Conservation (phyloP, 2,329 filamentous ascomycete species). For the Neonectria punicea region DNA sequence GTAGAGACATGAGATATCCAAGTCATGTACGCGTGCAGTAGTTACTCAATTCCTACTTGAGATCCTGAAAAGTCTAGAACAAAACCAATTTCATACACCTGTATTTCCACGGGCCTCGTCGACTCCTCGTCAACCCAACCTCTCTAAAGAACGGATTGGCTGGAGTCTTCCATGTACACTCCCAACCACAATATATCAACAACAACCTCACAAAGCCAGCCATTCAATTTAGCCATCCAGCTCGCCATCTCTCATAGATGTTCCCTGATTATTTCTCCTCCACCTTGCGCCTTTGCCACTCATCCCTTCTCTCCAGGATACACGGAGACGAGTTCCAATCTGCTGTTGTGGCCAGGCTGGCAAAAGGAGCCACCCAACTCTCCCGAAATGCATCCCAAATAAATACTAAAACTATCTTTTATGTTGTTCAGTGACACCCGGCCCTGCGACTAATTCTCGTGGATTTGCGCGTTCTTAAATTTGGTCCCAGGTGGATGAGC, state of each 20-base stretch:
- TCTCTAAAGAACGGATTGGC: conserved; percentile 3
- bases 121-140: background rate
- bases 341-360: background rate
- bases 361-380: background rate
- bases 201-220: background rate
- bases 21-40: background rate
- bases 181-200: conserved; percentile 1
- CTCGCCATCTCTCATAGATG: background rate
- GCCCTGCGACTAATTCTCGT: conserved; percentile 43
- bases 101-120: background rate
- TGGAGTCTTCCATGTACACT: background rate
- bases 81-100: background rate
- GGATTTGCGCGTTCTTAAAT: conserved; percentile 53
- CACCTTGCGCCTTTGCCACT: background rate
- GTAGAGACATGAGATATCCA: no score
- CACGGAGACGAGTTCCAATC: background rate
- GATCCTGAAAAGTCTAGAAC: background rate
- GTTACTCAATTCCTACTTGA: background rate
- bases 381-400: conserved; percentile 6
- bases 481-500: conserved; percentile 69
- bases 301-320: background rate
- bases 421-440: conserved; percentile 1
- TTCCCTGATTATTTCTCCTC: background rate
- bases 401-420: conserved; percentile 5
- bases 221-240: conserved; percentile 7